Evolutionary conservation across 2,329 filamentous ascomycete genomes (phyloP).

Genomic region (Colletotrichum spaethianum): DNA sequence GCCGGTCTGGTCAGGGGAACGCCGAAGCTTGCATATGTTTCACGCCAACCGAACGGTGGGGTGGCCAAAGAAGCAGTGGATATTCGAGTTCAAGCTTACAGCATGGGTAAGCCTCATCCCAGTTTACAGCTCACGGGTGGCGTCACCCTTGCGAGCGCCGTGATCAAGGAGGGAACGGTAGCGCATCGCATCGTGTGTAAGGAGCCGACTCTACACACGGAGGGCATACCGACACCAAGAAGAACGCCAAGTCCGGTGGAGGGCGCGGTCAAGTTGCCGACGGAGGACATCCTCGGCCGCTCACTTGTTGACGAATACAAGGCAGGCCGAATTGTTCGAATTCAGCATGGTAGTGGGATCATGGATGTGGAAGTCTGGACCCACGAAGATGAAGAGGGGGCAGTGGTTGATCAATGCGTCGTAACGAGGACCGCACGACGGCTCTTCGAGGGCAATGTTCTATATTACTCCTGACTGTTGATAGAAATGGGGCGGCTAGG

Average conservation of each 20-base stretch:
- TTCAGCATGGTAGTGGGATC: slow-evolving; percentile 49
- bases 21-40: slow-evolving; percentile 72
- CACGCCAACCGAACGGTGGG: slow-evolving; percentile 42
- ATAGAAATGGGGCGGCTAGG: neutral
- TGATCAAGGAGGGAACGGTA: slow-evolving; percentile 58
- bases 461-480: slow-evolving; percentile 45
- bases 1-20: slow-evolving; percentile 50
- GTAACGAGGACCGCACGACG: slow-evolving; percentile 51
- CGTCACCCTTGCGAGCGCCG: slow-evolving; percentile 61
- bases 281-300: neutral
- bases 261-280: neutral
- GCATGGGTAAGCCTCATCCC: slow-evolving; percentile 65
- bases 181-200: slow-evolving; percentile 43
- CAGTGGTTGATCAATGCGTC: slow-evolving; percentile 45
- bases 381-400: slow-evolving; percentile 40
- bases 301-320: neutral
- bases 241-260: slow-evolving; percentile 44
- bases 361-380: slow-evolving; percentile 47
- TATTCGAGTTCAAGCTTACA: slow-evolving; percentile 61
- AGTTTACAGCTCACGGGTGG: slow-evolving; percentile 68
- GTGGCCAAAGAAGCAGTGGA: slow-evolving; percentile 46
- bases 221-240: slow-evolving; percentile 39
- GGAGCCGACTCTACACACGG: neutral
- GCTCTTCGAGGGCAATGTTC: slow-evolving; percentile 50
- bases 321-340: slow-evolving; percentile 28